phyloP scores from a whole-genome alignment of 164 flowering plant genomes.

The grape (Vitis vinifera) region DNA sequence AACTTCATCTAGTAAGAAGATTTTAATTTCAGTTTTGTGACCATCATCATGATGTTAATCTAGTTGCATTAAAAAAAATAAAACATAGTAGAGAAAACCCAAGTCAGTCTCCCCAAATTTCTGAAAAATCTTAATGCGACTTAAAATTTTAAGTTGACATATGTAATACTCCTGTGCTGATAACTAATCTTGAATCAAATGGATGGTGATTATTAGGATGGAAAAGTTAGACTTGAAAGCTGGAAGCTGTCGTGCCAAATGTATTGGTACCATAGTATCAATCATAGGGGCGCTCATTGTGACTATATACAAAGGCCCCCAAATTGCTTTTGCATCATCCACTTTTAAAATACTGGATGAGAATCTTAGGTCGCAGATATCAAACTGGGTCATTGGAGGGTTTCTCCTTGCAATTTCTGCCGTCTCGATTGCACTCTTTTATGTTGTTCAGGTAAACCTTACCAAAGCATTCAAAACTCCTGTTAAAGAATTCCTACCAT shows the following conservation, averaged over 20 bases:
- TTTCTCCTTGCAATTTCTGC: constrained; percentile 45
- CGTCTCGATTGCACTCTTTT: constrained; percentile 50
- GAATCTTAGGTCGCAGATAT: constrained; percentile 22
- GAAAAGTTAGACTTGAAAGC: constrained; percentile 12
- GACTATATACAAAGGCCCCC: constrained; percentile 27
- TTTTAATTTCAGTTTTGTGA: too few species aligned
- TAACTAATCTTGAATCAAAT: too few species aligned
- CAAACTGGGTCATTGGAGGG: constrained; percentile 55
- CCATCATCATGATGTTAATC: too few species aligned
- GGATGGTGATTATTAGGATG: constrained; percentile 13
- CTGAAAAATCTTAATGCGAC: too few species aligned
- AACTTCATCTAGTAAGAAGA: too few species aligned
- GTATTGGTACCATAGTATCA: constrained; percentile 23
- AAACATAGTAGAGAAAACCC: too few species aligned
- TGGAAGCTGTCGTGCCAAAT: constrained; percentile 19
- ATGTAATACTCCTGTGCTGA: too few species aligned
- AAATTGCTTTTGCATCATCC: constrained; percentile 5
- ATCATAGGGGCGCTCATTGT: constrained; percentile 16
- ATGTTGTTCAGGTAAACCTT: constrained; percentile 52
- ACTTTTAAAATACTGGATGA: not conserved
- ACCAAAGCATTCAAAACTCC: not conserved
- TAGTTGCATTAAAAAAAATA: too few species aligned
- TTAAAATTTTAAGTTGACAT: too few species aligned
- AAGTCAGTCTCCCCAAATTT: too few species aligned
- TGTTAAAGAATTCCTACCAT: not conserved